Conservation (phyloP, 2,329 filamentous ascomycete genomes). For the Apiospora sp. region DNA sequence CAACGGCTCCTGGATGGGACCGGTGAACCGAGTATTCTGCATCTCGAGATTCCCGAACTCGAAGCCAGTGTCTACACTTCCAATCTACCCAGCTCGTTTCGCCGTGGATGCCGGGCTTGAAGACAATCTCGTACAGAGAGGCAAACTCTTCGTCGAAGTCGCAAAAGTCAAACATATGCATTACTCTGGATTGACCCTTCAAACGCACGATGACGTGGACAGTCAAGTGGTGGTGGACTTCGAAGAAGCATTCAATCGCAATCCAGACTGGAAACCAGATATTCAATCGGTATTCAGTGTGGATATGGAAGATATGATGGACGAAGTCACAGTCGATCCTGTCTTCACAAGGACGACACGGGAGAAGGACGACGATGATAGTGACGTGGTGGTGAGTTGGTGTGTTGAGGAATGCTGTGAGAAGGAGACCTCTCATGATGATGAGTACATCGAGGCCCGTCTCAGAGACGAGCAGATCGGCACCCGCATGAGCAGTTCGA, state of each 20-base stretch:
- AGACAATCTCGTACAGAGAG: not conserved
- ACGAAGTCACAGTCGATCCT: not conserved
- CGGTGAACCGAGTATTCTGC: not conserved
- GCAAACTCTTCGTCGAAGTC: not conserved
- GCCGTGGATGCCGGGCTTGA: not conserved
- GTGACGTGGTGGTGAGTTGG: not conserved
- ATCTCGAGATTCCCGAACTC: not conserved
- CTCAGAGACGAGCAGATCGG: not conserved
- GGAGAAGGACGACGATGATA: not conserved
- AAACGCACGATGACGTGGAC: not conserved
- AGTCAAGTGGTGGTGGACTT: conserved; percentile 6
- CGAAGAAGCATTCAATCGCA: not conserved
- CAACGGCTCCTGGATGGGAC: not conserved
- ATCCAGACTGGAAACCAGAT: not conserved
- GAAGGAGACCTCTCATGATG: not conserved
- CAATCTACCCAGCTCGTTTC: not conserved
- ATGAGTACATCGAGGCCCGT: not conserved
- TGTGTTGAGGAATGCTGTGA: not conserved
- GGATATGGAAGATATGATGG: not conserved
- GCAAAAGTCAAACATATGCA: not conserved
- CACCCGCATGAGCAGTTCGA: not conserved
- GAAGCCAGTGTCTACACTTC: not conserved
- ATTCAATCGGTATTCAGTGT: not conserved
- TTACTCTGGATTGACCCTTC: not conserved
- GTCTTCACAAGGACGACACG: not conserved